Conservation (phyloP, 352 stramenopile genomes). For the Phytophthora constricta region DNA sequence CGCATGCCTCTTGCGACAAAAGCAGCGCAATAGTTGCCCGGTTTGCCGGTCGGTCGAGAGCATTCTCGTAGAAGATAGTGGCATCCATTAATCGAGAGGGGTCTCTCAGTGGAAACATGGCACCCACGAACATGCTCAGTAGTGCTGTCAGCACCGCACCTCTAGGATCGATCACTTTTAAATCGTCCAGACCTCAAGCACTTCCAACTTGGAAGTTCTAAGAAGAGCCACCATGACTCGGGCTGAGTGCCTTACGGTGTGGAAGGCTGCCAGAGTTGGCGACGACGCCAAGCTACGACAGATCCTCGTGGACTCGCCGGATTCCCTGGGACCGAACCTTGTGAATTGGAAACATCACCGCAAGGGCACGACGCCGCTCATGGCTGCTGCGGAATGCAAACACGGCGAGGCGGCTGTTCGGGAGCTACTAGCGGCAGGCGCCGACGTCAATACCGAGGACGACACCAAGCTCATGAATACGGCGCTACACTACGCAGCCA, state of each 20-base stretch:
- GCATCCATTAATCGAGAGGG: not conserved
- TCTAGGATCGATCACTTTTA: conserved; percentile 25
- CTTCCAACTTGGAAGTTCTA: too few species aligned
- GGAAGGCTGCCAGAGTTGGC: conserved; percentile 40
- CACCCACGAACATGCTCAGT: not conserved
- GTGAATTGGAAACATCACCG: conserved; percentile 47
- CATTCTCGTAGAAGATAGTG: not conserved
- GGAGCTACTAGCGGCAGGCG: conserved; percentile 55
- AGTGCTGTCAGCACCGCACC: not conserved
- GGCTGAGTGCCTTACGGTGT: conserved; percentile 38
- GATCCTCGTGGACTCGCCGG: conserved; percentile 27
- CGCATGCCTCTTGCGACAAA: conserved; percentile 21
- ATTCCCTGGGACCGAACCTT: conserved; percentile 35
- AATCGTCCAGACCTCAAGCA: conserved; percentile 11
- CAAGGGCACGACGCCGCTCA: conserved; percentile 69
- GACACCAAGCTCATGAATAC: conserved; percentile 55
- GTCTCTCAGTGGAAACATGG: not conserved
- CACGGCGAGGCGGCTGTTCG: conserved; percentile 21
- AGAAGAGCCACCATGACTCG: conserved; percentile 32
- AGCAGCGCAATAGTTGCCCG: conserved; percentile 21
- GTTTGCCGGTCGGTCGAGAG: conserved; percentile 34
- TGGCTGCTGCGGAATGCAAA: conserved; percentile 53
- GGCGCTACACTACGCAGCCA: conserved; percentile 69
- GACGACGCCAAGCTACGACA: conserved; percentile 32
- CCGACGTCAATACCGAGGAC: conserved; percentile 53